Base-by-base conservation (phyloP, 805 yeast genomes). In the Huiozyma sinensis region DNA sequence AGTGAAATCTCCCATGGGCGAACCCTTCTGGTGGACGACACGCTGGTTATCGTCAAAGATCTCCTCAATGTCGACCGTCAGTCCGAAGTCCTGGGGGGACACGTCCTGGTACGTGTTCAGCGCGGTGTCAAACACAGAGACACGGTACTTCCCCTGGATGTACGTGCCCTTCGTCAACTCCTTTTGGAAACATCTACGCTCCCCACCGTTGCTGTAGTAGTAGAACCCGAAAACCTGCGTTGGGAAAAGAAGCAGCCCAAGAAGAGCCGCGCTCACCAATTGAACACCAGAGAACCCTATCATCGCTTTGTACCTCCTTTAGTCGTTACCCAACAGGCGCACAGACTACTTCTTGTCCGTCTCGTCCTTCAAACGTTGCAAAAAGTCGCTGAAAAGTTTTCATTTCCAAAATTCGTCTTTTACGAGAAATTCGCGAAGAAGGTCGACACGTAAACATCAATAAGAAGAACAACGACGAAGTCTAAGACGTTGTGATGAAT, bases 21-120 rank as follows among this genome's bases (percentile, higher is more conserved):
- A 60, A 34, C 80, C 76, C 61, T 76, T 81, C 58, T 81, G 89
- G 47, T 76, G 75, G 28, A 79, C 83, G 44, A 83, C 89, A 53
- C 82, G 68, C 58, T 83, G 85, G 63, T 83, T 76, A 61, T 81
- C 81, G 62, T 83, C 89, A 52, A 83, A 83, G 7, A 85, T 80
- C 58, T 79, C 85, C 49, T 74, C 79, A 12, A 75, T 71, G 45
- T 69, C 73, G 38, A 70, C 59, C 13, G 65, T 54, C 11, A 70
- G 61, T 17, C 68, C 68, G 24, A 68, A 46, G 36, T 66, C 67
- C 39, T 67, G 60, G 27, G 55, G 46, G 42, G 63, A 57, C 6
- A 66, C 56, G 41, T 61, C 56, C 37, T 56, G 55, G 54, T 66
- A 75, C 6, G 54, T 43, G 12, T 65, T 56, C 6, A 63, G 43